phyloP scores from a whole-genome alignment of 2,329 filamentous ascomycete species.

The Ophiostoma sp. region DNA sequence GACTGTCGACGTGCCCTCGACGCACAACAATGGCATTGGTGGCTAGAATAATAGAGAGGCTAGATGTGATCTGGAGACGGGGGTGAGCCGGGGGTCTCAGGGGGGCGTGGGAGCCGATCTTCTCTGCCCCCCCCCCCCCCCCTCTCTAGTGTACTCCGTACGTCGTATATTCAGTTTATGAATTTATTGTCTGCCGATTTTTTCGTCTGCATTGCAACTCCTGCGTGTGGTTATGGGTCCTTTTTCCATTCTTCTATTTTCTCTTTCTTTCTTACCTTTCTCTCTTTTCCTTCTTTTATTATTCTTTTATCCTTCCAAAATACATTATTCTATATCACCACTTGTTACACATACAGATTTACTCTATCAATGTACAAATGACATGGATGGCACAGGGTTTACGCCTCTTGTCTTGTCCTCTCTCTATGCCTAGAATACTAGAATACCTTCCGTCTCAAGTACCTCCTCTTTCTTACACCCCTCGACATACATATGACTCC shows the following conservation, averaged over 20 bases:
- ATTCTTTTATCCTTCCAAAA: not conserved
- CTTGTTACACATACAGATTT: not conserved
- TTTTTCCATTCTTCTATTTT: not conserved
- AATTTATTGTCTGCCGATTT: not conserved
- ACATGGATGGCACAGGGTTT: conserved; percentile 4
- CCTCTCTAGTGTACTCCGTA: not conserved
- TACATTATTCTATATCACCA: not conserved
- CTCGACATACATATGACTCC: conserved; percentile 12
- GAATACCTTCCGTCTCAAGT: not conserved
- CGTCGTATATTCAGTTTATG: not conserved
- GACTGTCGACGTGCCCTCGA: too few relatives aligned
- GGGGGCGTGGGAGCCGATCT: not conserved
- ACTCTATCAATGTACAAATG: not conserved
- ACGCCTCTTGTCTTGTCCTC: not conserved
- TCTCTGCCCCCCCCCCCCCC: not conserved
- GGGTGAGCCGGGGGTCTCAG: conserved; percentile 10
- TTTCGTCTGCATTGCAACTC: not conserved
- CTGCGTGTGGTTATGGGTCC: not conserved
- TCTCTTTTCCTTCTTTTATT: not conserved
- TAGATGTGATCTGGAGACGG: conserved; percentile 6
- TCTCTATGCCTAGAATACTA: not conserved
- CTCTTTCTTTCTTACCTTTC: not conserved
- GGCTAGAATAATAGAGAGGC: not conserved
- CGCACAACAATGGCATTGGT: too few relatives aligned
- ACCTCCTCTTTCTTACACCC: not conserved